Evolutionary conservation across 2,329 filamentous ascomycete genomes (phyloP), one percentile per base, ranked within the genome.

Genomic region (Claviceps sp.): DNA sequence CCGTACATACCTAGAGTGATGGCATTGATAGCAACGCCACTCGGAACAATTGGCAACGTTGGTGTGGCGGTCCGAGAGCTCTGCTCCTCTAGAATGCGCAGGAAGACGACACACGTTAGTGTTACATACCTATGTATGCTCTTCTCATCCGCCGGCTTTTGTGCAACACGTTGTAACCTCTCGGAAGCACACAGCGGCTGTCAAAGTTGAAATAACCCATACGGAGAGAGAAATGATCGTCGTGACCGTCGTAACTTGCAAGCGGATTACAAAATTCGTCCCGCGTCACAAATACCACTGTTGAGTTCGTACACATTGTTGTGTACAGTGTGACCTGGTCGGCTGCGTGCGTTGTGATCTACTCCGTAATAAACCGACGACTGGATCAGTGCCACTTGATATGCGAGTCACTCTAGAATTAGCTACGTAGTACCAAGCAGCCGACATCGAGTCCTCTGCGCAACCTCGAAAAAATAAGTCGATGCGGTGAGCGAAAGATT

Each of bases 311-410:
- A 49, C 39, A 49, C 44, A 40, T 50, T 45, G 48, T 45, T 17
- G 29, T 50, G 44, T 50, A 34, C 38, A 14, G 40, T 50, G 40
- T 23, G 17, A 50, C 48, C 14, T 20, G n/a, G 17, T 40, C 40
- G 40, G 48, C 48, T 44, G 48, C 48, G 26, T 50, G 48, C 48
- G 29, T 50, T 13, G 38, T 50, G 48, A 50, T 50, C 20, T 50
- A 34, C n/a, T n/a, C n/a, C n/a, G n/a, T n/a, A 37, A 45, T 23
- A 23, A 23, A 23, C 40, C 48, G 44, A 37, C 40, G 17, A 29
- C 14, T 50, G 40, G 26, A 37, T 37, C 48, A 17, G 48, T 44
- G 48, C 48, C 39, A 29, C 39, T 23, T 29, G 39, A 42, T 38
- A 29, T 50, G 39, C 48, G 20, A 50, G 40, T 38, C 40, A 26